phyloP scores from a whole-genome alignment of 306 rosid genomes.

The Betula pendula region DNA sequence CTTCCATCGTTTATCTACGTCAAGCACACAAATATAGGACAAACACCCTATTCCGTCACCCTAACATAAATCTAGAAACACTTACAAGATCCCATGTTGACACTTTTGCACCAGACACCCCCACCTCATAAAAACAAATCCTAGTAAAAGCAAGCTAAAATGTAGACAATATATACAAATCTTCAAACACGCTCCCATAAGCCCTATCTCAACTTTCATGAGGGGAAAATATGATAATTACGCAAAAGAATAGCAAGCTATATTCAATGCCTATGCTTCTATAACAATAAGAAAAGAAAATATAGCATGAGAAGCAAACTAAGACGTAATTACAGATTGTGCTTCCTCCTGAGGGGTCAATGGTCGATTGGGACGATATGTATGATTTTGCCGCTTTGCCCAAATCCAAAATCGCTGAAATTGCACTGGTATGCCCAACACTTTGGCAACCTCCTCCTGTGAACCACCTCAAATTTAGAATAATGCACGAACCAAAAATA shows the following conservation, averaged over 20 bases:
- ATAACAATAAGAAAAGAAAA: background rate
- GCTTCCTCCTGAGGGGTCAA: slow-evolving; percentile 72
- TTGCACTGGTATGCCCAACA: slow-evolving; percentile 76
- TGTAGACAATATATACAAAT: background rate
- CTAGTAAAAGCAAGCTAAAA: background rate
- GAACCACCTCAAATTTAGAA: slow-evolving; percentile 4
- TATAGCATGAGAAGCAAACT: background rate
- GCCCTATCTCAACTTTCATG: background rate
- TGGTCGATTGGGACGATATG: slow-evolving; percentile 80
- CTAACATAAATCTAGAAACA: background rate
- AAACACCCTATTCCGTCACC: background rate
- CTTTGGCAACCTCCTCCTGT: slow-evolving; percentile 91
- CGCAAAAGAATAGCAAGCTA: background rate
- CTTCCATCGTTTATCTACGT: background rate
- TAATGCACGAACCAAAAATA: background rate
- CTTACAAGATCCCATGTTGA: too few relatives aligned
- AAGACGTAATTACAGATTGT: slow-evolving; percentile 59
- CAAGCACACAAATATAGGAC: background rate
- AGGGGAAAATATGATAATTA: background rate
- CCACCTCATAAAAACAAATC: background rate
- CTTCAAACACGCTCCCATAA: background rate
- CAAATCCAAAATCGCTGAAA: slow-evolving; percentile 89
- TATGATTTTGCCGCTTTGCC: slow-evolving; percentile 94
- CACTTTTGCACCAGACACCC: too few relatives aligned
- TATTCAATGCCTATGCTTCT: background rate